Evolutionary conservation across 495 filamentous ascomycete genomes (phyloP).

Genomic region (Cercophora sp.): DNA sequence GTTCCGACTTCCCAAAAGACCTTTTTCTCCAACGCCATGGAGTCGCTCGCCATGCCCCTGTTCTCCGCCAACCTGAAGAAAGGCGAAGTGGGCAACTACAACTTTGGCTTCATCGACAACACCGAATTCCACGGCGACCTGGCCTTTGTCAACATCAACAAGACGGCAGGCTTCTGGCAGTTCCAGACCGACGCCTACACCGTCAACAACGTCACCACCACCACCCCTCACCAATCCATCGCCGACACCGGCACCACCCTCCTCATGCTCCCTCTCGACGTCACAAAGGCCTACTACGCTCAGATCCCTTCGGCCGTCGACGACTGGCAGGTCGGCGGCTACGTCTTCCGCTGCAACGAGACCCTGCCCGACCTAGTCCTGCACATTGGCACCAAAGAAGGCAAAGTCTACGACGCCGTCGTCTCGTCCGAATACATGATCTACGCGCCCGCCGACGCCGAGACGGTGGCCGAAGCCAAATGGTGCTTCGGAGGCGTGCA

Average conservation of each 20-base stretch:
- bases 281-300: slow-evolving; percentile 65
- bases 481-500: slow-evolving; percentile 68
- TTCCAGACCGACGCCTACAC: slow-evolving; percentile 62
- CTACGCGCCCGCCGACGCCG: slow-evolving; percentile 47
- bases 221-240: slow-evolving; percentile 39
- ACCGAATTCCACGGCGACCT: slow-evolving; percentile 57
- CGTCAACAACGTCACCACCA: slow-evolving; percentile 28
- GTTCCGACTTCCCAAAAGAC: slow-evolving; percentile 57
- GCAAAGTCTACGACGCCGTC: slow-evolving; percentile 51
- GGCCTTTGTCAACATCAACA: slow-evolving; percentile 57
- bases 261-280: slow-evolving; percentile 54
- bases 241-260: slow-evolving; percentile 71
- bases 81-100: slow-evolving; percentile 14
- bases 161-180: slow-evolving; percentile 66
- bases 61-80: slow-evolving; percentile 71
- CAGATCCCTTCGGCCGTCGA: slow-evolving; percentile 54
- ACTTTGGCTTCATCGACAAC: slow-evolving; percentile 28
- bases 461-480: slow-evolving; percentile 32
- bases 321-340: slow-evolving; percentile 50
- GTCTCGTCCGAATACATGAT: slow-evolving; percentile 61
- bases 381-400: slow-evolving; percentile 55
- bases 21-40: slow-evolving; percentile 68
- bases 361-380: slow-evolving; percentile 44
- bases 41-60: slow-evolving; percentile 55
- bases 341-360: slow-evolving; percentile 33